Evolutionary conservation across 176 grass and related monocot species (phyloP).

Genomic region (Ensete ventricosum): DNA sequence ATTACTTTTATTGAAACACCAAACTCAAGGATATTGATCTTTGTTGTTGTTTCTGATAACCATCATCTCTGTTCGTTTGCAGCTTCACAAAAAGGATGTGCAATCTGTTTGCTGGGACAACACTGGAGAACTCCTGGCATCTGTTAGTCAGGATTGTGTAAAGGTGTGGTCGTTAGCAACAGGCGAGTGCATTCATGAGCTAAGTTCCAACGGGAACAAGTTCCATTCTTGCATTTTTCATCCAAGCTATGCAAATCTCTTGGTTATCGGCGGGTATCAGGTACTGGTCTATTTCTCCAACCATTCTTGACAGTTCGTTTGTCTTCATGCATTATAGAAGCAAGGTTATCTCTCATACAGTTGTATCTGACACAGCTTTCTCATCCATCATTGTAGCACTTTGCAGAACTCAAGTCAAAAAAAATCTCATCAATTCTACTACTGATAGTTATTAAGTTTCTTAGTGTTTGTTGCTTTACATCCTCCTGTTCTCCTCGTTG

Average conservation of each 20-base stretch:
- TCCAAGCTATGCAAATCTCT: constrained; percentile 63
- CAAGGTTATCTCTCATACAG: neutral
- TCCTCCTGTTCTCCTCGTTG: no score
- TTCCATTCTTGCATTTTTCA: constrained; percentile 97
- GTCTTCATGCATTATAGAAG: neutral
- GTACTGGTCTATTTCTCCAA: constrained; percentile 27
- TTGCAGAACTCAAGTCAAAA: no score
- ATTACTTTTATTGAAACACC: neutral
- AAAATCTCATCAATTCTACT: no score
- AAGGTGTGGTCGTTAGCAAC: constrained; percentile 83
- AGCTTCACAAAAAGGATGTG: constrained; percentile 72
- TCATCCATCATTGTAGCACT: neutral
- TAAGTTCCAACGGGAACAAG: constrained; percentile 90
- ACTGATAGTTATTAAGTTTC: no score
- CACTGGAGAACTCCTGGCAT: constrained; percentile 67
- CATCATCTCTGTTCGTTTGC: constrained; percentile 20
- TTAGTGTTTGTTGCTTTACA: no score
- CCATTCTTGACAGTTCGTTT: neutral
- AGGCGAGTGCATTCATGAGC: constrained; percentile 83
- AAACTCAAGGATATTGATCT: neutral
- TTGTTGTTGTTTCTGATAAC: neutral
- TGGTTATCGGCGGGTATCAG: constrained; percentile 93
- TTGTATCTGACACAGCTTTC: neutral
- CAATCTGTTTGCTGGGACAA: constrained; percentile 97
- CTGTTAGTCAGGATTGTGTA: constrained; percentile 90